A percentile compares a stretch with the other conserved stretches of the same genome.
phyloP scores from a whole-genome alignment of 805 yeast genomes.

The Suhomyces pyralidae region DNA sequence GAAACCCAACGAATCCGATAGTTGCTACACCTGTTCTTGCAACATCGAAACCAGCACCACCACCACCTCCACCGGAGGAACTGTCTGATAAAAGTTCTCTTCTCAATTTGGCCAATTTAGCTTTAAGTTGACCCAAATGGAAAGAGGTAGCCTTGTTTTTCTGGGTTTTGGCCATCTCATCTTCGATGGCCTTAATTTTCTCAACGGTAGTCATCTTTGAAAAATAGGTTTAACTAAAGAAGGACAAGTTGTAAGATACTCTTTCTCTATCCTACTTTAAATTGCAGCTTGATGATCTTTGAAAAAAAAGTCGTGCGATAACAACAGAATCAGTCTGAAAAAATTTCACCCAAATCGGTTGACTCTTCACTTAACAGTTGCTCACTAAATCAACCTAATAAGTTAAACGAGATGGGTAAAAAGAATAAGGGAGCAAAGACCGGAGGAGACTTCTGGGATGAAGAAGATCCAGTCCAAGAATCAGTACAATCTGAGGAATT shows the following conservation, averaged over 20 bases:
- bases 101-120: conserved; percentile 91
- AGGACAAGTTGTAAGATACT: not conserved
- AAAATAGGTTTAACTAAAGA: not conserved
- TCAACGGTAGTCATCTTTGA: conserved; percentile 45
- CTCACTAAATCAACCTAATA: not conserved
- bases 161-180: conserved; percentile 97
- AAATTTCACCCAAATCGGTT: conserved; percentile 12
- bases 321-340: conserved; percentile 12
- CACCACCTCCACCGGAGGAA: conserved; percentile 76
- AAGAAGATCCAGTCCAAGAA: conserved; percentile 52
- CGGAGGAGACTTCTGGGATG: conserved; percentile 80
- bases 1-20: conserved; percentile 97
- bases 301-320: conserved; percentile 15
- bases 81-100: conserved; percentile 77
- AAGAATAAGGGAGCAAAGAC: conserved; percentile 60
- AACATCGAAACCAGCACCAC: conserved; percentile 94
- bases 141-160: conserved; percentile 97
- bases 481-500: conserved; percentile 36
- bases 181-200: conserved; percentile 84
- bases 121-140: conserved; percentile 96
- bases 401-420: conserved; percentile 44
- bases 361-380: not conserved
- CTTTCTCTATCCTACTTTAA: not conserved
- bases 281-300: conserved; percentile 6
- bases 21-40: conserved; percentile 98